These are phyloP conservation scores for Ganoderma sp. DNA, from an alignment of 1,284 basidiomycete genomes.

Conservation along the genomic window DNA sequence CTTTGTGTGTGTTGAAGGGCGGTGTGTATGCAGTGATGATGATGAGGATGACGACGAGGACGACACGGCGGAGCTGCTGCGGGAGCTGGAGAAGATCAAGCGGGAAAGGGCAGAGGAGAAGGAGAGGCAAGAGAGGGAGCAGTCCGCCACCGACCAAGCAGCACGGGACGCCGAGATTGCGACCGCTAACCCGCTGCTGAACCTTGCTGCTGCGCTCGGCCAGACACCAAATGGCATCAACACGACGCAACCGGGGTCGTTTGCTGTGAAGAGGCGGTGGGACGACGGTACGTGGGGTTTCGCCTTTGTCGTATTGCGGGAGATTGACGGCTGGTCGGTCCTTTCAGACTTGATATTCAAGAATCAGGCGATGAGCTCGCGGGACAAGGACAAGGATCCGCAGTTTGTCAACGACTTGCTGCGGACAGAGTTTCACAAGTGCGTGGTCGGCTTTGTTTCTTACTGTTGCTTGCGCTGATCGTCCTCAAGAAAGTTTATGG, in stretches of 20 bases:
- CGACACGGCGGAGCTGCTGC: slow-evolving; percentile 86
- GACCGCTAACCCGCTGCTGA: slow-evolving; percentile 83
- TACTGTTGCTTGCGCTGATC: slow-evolving; percentile 11
- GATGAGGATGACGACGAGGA: slow-evolving; percentile 69
- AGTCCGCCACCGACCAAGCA: slow-evolving; percentile 68
- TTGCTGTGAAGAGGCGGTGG: slow-evolving; percentile 93
- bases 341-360: slow-evolving; percentile 90
- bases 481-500: slow-evolving; percentile 71
- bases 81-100: slow-evolving; percentile 95
- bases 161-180: slow-evolving; percentile 83
- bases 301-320: neutral
- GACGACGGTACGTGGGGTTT: slow-evolving; percentile 74
- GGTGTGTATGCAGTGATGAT: slow-evolving; percentile 21
- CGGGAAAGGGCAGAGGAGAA: slow-evolving; percentile 93
- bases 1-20: neutral
- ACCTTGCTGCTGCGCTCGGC: slow-evolving; percentile 87
- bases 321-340: neutral
- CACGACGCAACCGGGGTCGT: slow-evolving; percentile 81
- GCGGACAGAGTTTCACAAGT: slow-evolving; percentile 92
- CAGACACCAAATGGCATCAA: slow-evolving; percentile 67
- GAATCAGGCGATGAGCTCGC: slow-evolving; percentile 83
- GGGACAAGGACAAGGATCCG: slow-evolving; percentile 73
- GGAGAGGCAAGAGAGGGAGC: slow-evolving; percentile 78
- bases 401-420: slow-evolving; percentile 94
- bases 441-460: slow-evolving; percentile 41